Percentiles rank a stretch among this genome's conserved stretches.
Evolutionary conservation across 768 basidiomycete genomes (phyloP).

Genomic region (Leccinum uliginosum): DNA sequence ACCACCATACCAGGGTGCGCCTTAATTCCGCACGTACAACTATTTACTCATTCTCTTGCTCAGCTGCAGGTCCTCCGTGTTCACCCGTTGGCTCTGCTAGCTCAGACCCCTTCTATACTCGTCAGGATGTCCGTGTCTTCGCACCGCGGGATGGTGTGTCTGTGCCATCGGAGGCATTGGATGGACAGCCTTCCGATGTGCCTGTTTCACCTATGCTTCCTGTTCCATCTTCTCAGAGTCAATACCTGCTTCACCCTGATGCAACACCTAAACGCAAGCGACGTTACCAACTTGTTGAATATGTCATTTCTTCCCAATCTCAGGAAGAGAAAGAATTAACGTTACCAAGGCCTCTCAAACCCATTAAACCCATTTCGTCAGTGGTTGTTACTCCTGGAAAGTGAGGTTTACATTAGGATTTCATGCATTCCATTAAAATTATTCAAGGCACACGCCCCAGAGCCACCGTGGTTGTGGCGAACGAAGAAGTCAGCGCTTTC

Average conservation of each 20-base stretch:
- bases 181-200: conserved; percentile 1
- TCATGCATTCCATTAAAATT: conserved; percentile 9
- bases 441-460: background rate
- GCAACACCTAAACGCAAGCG: conserved; percentile 34
- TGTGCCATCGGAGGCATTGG: background rate
- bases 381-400: conserved; percentile 1
- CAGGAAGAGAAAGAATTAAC: conserved; percentile 30
- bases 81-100: background rate
- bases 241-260: conserved; percentile 30
- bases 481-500: background rate
- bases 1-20: background rate
- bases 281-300: conserved; percentile 19
- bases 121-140: background rate
- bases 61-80: background rate
- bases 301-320: conserved; percentile 30
- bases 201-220: conserved; percentile 11
- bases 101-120: conserved; percentile 1
- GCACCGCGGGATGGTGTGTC: background rate
- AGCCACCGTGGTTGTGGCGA: background rate
- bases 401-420: conserved; percentile 10
- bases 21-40: background rate
- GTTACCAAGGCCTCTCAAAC: conserved; percentile 5
- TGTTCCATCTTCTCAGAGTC: conserved; percentile 30
- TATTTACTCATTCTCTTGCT: background rate
- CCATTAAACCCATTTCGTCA: background rate